Evolutionary conservation across 805 yeast genomes (phyloP).

Genomic region (Saccharomycopsis olivae): DNA sequence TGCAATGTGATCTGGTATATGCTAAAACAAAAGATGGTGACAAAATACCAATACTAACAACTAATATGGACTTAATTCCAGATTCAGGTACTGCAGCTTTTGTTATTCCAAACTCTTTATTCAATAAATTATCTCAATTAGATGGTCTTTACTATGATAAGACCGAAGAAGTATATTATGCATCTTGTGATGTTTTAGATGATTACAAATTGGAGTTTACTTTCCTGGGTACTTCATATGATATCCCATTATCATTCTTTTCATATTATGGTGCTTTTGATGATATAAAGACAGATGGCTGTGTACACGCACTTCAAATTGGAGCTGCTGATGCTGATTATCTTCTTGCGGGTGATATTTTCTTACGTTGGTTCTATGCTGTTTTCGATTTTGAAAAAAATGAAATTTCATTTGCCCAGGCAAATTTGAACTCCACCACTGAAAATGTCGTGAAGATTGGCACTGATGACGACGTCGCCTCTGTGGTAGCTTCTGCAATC

Average conservation of each 20-base stretch:
- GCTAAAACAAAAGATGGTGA: too few species aligned
- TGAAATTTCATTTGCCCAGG: conserved; percentile 38
- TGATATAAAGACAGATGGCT: too few species aligned
- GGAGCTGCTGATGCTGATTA: too few species aligned
- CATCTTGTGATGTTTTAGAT: conserved; percentile 31
- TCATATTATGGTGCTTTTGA: too few species aligned
- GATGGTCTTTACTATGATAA: not conserved
- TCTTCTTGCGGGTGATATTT: conserved; percentile 41
- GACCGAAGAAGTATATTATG: conserved; percentile 30
- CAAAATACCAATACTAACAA: not conserved
- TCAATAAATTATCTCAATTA: conserved; percentile 9
- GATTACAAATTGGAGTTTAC: conserved; percentile 32
- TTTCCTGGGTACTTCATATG: conserved; percentile 47
- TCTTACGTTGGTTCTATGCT: conserved; percentile 40
- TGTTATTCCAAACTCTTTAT: conserved; percentile 31
- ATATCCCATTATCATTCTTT: conserved; percentile 35
- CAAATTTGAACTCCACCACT: too few species aligned
- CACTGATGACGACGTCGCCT: too few species aligned
- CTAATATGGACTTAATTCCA: not conserved
- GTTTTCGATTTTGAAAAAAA: conserved; percentile 41
- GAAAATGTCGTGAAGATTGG: too few species aligned
- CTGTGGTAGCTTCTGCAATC: too few species aligned
- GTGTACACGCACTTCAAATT: too few species aligned
- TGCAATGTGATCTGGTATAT: not conserved
- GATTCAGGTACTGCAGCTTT: conserved; percentile 49